Base-by-base conservation (phyloP, 257 asterid genomes). In the Osmanthus fragrans region DNA sequence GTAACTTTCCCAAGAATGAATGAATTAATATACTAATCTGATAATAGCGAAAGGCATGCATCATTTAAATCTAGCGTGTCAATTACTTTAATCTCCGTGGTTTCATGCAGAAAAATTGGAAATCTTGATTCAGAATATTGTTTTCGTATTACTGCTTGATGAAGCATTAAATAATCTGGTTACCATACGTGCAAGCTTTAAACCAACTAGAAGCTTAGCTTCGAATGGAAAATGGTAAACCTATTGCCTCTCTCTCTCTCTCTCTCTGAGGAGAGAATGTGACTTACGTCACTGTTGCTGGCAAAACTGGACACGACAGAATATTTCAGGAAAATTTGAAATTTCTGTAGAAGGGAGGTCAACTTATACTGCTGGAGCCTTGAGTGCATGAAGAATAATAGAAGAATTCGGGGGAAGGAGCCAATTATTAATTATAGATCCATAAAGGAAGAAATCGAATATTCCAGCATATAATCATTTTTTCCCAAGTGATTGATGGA, bases 181-280 rank as follows among this genome's bases (percentile, higher is more conserved):
- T 86, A 83, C 89, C 87, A 83, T 80, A 78, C 89, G 85, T 86
- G 85, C 85, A 86, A 81, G 89, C 80, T 83, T 83, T 86, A 81
- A 79, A 23, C 82, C 36, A 13, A 7, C 8, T n/a, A 79, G 32
- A 83, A 80, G 69, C 89, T 83, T 13, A 34, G 89, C 89, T 85
- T 85, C 82, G 81, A 85, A 85, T 82, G 69, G 80, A 80, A 74
- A 71, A 15, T 18, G 23, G 63, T 51, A 51, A 51, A 51, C 63
- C 1, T 1, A 4, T 5, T 51, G 23, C 23, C 9, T 18, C 63
- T 0, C n/a, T n/a, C n/a, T n/a, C n/a, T n/a, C n/a, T 49, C 60
- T 49, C n/a, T 49, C 60, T 49, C n/a, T 49, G 3, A 7, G 19
- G 63, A 51, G 63, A 51, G 63, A 51, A 51, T 21, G 63, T 51